Conservation (phyloP, 192 early-diverging fungal species). For the Geranomyces michiganensis region DNA sequence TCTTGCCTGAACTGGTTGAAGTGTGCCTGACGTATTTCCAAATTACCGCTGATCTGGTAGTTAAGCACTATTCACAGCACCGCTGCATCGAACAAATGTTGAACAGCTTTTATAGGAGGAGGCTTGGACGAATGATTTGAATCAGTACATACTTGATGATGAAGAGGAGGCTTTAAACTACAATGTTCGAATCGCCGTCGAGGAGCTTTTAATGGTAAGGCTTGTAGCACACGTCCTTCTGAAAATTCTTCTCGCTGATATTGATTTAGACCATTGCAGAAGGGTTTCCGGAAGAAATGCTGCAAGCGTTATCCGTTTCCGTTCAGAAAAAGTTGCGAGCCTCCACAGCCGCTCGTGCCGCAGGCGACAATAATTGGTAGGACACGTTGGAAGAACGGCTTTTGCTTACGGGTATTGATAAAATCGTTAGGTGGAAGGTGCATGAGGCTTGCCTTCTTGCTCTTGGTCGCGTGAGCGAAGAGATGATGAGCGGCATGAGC, state of each 20-base stretch:
- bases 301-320: constrained; percentile 50
- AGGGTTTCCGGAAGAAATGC: constrained; percentile 54
- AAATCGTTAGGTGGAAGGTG: constrained; percentile 73
- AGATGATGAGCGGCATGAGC: constrained; percentile 60
- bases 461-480: constrained; percentile 66
- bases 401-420: not conserved
- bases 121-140: constrained; percentile 82
- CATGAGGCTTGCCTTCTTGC: constrained; percentile 83
- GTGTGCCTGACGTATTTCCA: constrained; percentile 71
- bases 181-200: constrained; percentile 82
- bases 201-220: constrained; percentile 69
- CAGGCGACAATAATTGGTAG: constrained; percentile 22
- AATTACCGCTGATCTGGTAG: constrained; percentile 74
- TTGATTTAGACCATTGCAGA: constrained; percentile 52
- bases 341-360: constrained; percentile 2
- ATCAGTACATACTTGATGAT: constrained; percentile 88
- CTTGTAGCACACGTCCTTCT: not conserved
- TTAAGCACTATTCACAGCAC: no score
- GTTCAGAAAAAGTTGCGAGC: constrained; percentile 20
- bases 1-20: constrained; percentile 26
- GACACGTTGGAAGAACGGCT: not conserved
- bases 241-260: constrained; percentile 6
- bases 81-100: no score
- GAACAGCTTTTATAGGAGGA: constrained; percentile 64
- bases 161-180: constrained; percentile 87